Percentiles rank a stretch among this genome's conserved stretches.
Conservation (phyloP, 495 filamentous ascomycete genomes). For the Lentithecium fluviatile region DNA sequence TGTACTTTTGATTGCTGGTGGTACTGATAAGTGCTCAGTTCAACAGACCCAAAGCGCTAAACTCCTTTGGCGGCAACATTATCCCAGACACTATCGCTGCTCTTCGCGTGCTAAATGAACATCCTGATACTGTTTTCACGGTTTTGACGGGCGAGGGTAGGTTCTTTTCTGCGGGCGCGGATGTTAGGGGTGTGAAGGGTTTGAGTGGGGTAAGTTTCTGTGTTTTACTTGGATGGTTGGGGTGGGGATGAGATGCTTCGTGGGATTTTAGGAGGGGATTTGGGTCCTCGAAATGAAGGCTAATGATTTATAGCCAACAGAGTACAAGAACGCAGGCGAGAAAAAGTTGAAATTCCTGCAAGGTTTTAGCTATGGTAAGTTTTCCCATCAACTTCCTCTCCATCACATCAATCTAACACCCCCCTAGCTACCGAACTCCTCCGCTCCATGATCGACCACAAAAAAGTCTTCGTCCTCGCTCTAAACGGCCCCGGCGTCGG, state of each 20-base stretch:
- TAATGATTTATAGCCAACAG: background rate
- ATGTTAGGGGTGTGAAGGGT: constrained; percentile 34
- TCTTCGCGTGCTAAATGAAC: constrained; percentile 36
- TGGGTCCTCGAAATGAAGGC: background rate
- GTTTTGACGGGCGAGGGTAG: constrained; percentile 41
- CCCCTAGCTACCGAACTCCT: constrained; percentile 39
- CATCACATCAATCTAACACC: too few relatives aligned
- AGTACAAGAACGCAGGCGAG: constrained; percentile 34
- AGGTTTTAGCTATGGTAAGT: constrained; percentile 29
- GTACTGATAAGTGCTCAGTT: constrained; percentile 26
- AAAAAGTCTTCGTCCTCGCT: constrained; percentile 42
- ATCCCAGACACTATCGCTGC: constrained; percentile 37
- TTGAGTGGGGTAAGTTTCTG: background rate
- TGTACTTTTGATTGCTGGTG: too few relatives aligned
- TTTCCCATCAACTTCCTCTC: too few relatives aligned
- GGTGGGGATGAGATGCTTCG: background rate
- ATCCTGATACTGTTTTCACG: constrained; percentile 41
- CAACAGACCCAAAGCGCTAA: constrained; percentile 42
- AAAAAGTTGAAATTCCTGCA: constrained; percentile 35
- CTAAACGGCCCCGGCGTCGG: constrained; percentile 43
- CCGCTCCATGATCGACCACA: constrained; percentile 42
- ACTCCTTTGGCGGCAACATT: constrained; percentile 42
- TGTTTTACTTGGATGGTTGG: background rate
- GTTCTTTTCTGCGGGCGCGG: constrained; percentile 42
- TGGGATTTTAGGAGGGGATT: background rate